Evolutionary conservation across 371 early-diverging fungal genomes (phyloP).

Genomic region (Chytridiales sp.): DNA sequence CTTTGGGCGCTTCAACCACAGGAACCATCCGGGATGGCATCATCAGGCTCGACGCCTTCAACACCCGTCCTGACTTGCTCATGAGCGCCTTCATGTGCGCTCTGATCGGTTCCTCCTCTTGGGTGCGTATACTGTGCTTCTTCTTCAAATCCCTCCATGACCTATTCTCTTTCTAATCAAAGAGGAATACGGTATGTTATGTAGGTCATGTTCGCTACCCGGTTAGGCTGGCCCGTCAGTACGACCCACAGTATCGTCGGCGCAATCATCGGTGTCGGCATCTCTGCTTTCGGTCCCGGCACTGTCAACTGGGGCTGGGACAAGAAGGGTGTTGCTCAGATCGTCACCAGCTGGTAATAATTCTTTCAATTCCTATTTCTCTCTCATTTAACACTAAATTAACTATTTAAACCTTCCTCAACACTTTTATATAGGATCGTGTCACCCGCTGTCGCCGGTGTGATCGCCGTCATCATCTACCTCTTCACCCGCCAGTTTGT

Average conservation of each 20-base stretch:
- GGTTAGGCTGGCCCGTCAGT: conserved; percentile 55
- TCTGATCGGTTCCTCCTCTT: conserved; percentile 70
- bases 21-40: conserved; percentile 77
- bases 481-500: conserved; percentile 40
- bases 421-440: too few relatives aligned
- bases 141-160: conserved; percentile 70
- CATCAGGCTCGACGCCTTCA: conserved; percentile 54
- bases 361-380: too few relatives aligned
- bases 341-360: conserved; percentile 79
- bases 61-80: conserved; percentile 63
- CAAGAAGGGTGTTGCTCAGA: conserved; percentile 61
- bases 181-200: conserved; percentile 67
- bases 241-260: conserved; percentile 79
- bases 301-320: conserved; percentile 70
- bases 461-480: conserved; percentile 66
- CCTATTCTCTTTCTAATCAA: conserved; percentile 62
- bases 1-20: conserved; percentile 72
- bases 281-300: conserved; percentile 68
- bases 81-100: conserved; percentile 85
- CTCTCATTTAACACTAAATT: too few relatives aligned
- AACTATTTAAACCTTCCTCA: too few relatives aligned
- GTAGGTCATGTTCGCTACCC: conserved; percentile 62
- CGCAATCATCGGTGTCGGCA: conserved; percentile 76
- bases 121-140: conserved; percentile 80
- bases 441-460: conserved; percentile 69